Evolutionary conservation across 1,284 basidiomycete species (phyloP).

Genomic region (Dichomitus squalens): DNA sequence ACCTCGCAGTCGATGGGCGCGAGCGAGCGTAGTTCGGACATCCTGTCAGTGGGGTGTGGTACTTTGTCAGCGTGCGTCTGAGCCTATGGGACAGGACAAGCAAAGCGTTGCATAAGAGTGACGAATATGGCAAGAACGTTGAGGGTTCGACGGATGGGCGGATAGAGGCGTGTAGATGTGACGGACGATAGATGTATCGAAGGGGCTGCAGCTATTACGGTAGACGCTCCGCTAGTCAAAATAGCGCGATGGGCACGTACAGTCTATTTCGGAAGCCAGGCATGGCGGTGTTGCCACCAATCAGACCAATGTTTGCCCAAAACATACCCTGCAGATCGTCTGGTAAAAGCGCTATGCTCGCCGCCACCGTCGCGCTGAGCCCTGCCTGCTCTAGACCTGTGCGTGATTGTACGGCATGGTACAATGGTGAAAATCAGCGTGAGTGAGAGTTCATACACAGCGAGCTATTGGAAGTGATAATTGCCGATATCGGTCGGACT

Average conservation of each 20-base stretch:
- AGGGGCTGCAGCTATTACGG: not conserved
- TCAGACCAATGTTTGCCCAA: constrained; percentile 90
- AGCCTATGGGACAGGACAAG: constrained; percentile 3
- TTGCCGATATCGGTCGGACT: constrained; percentile 86
- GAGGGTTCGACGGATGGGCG: not conserved
- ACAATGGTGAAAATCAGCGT: constrained; percentile 8
- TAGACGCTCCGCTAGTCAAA: constrained; percentile 12
- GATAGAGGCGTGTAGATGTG: not conserved
- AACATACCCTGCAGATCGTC: constrained; percentile 86
- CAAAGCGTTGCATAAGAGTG: not conserved
- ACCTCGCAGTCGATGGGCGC: constrained; percentile 81
- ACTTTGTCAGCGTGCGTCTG: constrained; percentile 5
- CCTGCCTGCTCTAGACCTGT: constrained; percentile 83
- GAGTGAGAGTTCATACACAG: constrained; percentile 13
- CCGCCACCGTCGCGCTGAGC: constrained; percentile 73
- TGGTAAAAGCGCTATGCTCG: constrained; percentile 75
- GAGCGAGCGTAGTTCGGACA: constrained; percentile 73
- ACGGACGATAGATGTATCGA: not conserved
- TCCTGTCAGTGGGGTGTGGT: constrained; percentile 37
- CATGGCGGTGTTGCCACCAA: constrained; percentile 83
- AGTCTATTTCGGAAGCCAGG: constrained; percentile 76
- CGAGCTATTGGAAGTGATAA: constrained; percentile 25
- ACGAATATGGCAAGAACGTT: not conserved
- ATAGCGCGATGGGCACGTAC: constrained; percentile 43
- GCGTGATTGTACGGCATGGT: not conserved